phyloP scores from a whole-genome alignment of 2,329 filamentous ascomycete species.

The Nothopassalora personata region DNA sequence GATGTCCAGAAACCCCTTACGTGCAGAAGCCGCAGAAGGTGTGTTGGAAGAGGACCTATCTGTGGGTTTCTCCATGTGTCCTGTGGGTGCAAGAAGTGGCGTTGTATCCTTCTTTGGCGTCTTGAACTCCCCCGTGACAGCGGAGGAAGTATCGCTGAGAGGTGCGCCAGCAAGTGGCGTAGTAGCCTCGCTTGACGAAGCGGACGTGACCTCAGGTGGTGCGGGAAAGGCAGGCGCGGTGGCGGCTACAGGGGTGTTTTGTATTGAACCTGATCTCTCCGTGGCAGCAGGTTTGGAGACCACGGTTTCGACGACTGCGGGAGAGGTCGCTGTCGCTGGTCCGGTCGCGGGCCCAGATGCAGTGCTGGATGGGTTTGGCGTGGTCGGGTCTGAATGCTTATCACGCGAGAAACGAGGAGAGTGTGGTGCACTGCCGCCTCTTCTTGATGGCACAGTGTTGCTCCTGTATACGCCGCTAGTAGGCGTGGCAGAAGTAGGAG shows the following conservation, averaged over 20 bases:
- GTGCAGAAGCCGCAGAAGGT: constrained; percentile 24
- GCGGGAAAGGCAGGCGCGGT: constrained; percentile 29
- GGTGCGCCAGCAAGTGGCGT: constrained; percentile 29
- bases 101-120: constrained; percentile 34
- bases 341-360: constrained; percentile 7
- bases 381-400: constrained; percentile 50
- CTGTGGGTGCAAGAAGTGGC: constrained; percentile 32
- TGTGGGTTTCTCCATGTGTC: constrained; percentile 16
- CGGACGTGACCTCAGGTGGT: constrained; percentile 36
- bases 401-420: constrained; percentile 58
- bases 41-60: constrained; percentile 28
- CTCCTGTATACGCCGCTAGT: constrained; percentile 62
- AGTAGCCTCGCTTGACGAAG: constrained; percentile 37
- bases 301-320: constrained; percentile 11
- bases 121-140: constrained; percentile 25
- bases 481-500: constrained; percentile 40
- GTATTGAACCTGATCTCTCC: constrained; percentile 24
- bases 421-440: constrained; percentile 58
- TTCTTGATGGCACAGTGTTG: constrained; percentile 90
- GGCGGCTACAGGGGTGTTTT: constrained; percentile 26
- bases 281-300: constrained; percentile 20
- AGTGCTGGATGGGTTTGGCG: constrained; percentile 35
- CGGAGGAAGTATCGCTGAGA: constrained; percentile 27
- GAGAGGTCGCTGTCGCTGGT: constrained; percentile 4
- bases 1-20: constrained; percentile 52